Evolutionary conservation across 1,284 basidiomycete genomes (phyloP), one percentile per base, ranked within the genome.

Genomic region (Thecaphora thlaspeos): DNA sequence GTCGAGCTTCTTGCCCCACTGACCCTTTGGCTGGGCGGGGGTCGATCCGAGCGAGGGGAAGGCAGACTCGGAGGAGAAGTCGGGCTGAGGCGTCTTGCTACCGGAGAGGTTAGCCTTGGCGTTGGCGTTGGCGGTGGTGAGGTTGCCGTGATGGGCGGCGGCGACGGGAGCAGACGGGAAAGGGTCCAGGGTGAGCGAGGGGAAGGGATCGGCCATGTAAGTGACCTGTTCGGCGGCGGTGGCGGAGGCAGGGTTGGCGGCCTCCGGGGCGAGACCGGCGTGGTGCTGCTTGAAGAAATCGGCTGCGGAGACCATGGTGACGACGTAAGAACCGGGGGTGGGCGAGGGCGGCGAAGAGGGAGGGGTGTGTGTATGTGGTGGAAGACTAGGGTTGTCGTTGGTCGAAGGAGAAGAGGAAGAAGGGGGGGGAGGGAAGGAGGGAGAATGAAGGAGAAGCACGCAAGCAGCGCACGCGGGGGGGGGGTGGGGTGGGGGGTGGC

Each of bases 31-130:
- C 3, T 62, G 51, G 30, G 71, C 48, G 52, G 63, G 50, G 18
- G 69, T 51, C 32, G 70, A 70, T 41, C 75, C 77, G 28, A 79
- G 74, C 46, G 78, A 70, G 17, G 78, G 78, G 57, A 79, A 79
- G 21, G 77, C 76, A 10, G 70, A 62, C 45, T 79, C 71, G 47
- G 76, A 78, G 23, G 54, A 59, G 22, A 68, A 61, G 53, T 62
- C 61, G 30, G 64, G 60, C 51, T 56, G 53, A 48, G 61, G 55
- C 41, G 37, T 39, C 34, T 54, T 39, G 26, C 62, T 28, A 24
- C 49, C 43, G n/a, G n/a, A n/a, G n/a, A n/a, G n/a, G 48, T 58
- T 51, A 48, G 48, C 54, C 37, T 66, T 66, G n/a, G 64, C 49
- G 26, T 52, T 37, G 41, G 53, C 61, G 24, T 65, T 57, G 51